These are phyloP conservation scores for Laguncularia racemosa DNA, from an alignment of 345 rosid species.

Conservation along the genomic window DNA sequence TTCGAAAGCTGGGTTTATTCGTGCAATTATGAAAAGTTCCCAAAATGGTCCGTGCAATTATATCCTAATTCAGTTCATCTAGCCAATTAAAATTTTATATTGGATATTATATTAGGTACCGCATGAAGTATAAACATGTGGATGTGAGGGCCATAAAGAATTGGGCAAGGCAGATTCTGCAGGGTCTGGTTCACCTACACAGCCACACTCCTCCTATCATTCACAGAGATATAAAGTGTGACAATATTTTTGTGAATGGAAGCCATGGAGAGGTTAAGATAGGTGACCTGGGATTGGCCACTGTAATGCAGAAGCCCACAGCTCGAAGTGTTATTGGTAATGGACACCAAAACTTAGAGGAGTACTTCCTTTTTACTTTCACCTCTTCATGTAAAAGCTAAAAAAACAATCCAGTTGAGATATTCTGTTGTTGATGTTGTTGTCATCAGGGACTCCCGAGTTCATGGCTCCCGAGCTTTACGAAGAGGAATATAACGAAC, in stretches of 20 bases:
- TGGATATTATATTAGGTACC: slow-evolving; percentile 26
- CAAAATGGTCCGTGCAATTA: not conserved
- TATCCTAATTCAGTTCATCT: not conserved
- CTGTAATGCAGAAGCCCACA: slow-evolving; percentile 51
- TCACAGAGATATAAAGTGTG: slow-evolving; percentile 64
- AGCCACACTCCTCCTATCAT: slow-evolving; percentile 47
- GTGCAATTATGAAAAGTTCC: no score
- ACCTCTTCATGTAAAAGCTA: not conserved
- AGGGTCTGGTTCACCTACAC: slow-evolving; percentile 49
- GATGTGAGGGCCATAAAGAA: slow-evolving; percentile 50
- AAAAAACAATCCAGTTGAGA: not conserved
- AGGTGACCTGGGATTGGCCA: slow-evolving; percentile 70
- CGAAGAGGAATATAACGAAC: slow-evolving; percentile 71
- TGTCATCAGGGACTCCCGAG: slow-evolving; percentile 51
- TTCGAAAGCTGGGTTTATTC: no score
- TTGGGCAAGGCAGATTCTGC: slow-evolving; percentile 62
- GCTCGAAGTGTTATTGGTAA: slow-evolving; percentile 63
- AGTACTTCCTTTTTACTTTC: not conserved
- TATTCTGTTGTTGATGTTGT: slow-evolving; percentile 1
- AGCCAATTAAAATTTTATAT: slow-evolving; percentile 4
- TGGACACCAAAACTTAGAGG: not conserved
- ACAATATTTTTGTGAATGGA: slow-evolving; percentile 60
- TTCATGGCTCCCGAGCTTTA: slow-evolving; percentile 78
- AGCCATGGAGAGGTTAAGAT: slow-evolving; percentile 62
- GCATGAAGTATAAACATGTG: slow-evolving; percentile 49